Conservation (phyloP, 1,139 yeast species). For the Lipomyces yarrowii region DNA sequence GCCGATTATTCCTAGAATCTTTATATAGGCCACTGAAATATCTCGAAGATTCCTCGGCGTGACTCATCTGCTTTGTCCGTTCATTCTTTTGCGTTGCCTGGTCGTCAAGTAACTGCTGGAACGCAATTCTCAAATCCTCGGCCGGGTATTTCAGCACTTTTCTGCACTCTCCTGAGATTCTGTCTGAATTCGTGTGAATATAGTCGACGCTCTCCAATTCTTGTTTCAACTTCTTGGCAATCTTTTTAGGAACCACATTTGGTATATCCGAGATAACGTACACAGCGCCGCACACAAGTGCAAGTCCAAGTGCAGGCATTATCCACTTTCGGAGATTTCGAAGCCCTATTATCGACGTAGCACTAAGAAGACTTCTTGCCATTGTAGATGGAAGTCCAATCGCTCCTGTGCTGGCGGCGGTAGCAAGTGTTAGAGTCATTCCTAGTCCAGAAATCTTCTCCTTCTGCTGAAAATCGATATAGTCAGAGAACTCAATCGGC, state of each 20-base stretch:
- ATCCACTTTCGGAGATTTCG: constrained; percentile 28
- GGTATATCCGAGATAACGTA: constrained; percentile 82
- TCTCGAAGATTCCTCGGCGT: constrained; percentile 55
- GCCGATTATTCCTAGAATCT: constrained; percentile 32
- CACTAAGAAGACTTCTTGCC: constrained; percentile 12
- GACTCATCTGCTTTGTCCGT: constrained; percentile 53
- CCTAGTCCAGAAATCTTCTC: constrained; percentile 27
- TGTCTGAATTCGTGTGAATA: constrained; percentile 71
- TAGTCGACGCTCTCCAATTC: constrained; percentile 72
- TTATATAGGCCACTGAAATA: constrained; percentile 62
- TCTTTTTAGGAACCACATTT: constrained; percentile 81
- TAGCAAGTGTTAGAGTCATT: constrained; percentile 41
- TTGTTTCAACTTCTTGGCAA: constrained; percentile 67
- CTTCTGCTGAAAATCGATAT: constrained; percentile 56
- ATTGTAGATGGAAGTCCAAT: constrained; percentile 26
- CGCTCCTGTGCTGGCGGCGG: constrained; percentile 43
- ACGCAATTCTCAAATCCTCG: constrained; percentile 76
- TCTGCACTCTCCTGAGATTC: constrained; percentile 81
- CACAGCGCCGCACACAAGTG: constrained; percentile 60
- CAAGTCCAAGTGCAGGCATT: constrained; percentile 47
- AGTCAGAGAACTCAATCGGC: constrained; percentile 66
- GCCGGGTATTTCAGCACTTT: constrained; percentile 80
- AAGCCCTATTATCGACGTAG: constrained; percentile 33
- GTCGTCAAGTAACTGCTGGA: constrained; percentile 70
- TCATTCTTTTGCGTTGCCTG: constrained; percentile 59